Base-by-base conservation (phyloP, 108 stramenopile species). In the Skeletonema costatum region DNA sequence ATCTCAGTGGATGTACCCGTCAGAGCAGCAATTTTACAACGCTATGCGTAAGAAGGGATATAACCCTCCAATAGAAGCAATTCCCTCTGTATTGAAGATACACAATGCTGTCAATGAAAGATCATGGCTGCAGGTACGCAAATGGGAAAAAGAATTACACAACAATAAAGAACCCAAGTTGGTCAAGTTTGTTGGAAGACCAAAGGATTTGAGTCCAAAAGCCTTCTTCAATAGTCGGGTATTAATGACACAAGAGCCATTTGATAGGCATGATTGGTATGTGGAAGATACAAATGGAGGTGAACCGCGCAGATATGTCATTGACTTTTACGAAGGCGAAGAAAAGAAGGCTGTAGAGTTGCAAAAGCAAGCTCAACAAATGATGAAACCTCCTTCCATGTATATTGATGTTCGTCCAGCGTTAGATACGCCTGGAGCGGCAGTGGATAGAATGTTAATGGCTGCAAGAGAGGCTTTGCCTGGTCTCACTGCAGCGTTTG, bases 221-320 rank as follows among this genome's bases (percentile, higher is more conserved):
- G 97, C 98, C 3, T 95, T 88, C 87, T 67, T 96, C 32, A 90
- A 90, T 70, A 86, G 89, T 63, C 53, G 83, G 6, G 46, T 95
- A 7, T 69, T 92, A 4, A 90, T 93, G 75, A 88, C 92, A 62
- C 74, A 85, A 17, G 85, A 84, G 60, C 98, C 98, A 14, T 99
- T 99, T 86, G 98, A 99, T 89, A 80, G 98, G 33, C 98, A 99
- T 76, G 98, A 99, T 81, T 99, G 98, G 98, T 96, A 96, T 76
- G 94, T 98, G 38, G 90, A 91, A 36, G 77, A 85, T 77, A 69
- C 64, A 5, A 68, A 77, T 17, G 84, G 76, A 1, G 71, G 80
- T 42, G 89, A 75, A 44, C 66, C 58, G 63, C 90, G 88, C 66
- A 90, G 98, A 66, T 99, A 99, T 83, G 96, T 99, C 32, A 93